Conservation (phyloP, 2,329 filamentous ascomycete species). For the Colletotrichum musicola region DNA sequence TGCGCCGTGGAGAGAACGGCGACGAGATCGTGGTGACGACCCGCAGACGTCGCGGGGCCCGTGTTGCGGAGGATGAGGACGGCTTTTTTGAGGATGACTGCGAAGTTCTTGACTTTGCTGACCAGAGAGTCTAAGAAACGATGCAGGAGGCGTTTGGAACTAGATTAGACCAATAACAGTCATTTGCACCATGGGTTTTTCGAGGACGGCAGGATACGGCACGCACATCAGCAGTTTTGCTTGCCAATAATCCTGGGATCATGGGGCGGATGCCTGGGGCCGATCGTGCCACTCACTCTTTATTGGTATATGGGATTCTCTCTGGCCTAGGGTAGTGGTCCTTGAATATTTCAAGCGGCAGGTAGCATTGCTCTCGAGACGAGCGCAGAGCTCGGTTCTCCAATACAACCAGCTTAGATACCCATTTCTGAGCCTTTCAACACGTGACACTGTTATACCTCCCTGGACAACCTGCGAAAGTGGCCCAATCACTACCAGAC, state of each 20-base stretch:
- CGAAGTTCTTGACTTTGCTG: constrained; percentile 90
- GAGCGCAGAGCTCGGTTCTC: constrained; percentile 28
- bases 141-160: constrained; percentile 38
- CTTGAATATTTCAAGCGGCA: constrained; percentile 21
- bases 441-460: background rate
- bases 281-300: constrained; percentile 37
- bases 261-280: constrained; percentile 22
- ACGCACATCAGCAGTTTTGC: constrained; percentile 7
- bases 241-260: constrained; percentile 18
- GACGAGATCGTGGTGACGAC: constrained; percentile 89
- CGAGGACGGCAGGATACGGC: background rate
- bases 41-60: constrained; percentile 71
- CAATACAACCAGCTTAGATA: constrained; percentile 37
- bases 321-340: constrained; percentile 35
- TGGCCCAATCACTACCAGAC: background rate
- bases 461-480: background rate
- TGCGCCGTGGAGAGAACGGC: constrained; percentile 70
- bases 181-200: constrained; percentile 29
- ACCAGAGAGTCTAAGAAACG: constrained; percentile 69
- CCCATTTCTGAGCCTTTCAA: constrained; percentile 18
- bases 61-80: constrained; percentile 70
- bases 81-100: constrained; percentile 95
- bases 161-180: constrained; percentile 28
- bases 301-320: constrained; percentile 30
- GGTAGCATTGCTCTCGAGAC: constrained; percentile 15